A percentile compares a stretch with the other conserved stretches of the same genome.
Conservation (phyloP, 108 stramenopile species). For the Pseudonitzschia multiseries region DNA sequence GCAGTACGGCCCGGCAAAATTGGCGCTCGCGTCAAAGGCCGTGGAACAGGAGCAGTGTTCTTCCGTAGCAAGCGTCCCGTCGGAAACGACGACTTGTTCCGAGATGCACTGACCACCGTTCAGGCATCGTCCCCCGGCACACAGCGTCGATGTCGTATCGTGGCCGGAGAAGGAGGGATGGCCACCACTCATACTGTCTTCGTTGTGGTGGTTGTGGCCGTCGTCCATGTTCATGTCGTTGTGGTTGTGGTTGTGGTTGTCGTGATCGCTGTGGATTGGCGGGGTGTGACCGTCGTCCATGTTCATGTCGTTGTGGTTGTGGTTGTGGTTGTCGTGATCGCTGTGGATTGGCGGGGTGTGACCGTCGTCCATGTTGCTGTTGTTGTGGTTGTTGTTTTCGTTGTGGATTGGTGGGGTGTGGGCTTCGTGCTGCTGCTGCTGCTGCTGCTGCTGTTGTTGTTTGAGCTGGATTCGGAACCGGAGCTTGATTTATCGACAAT, state of each 20-base stretch:
- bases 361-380: not conserved
- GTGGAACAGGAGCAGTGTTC: conserved; percentile 34
- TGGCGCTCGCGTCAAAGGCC: not conserved
- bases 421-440: not conserved
- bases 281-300: not conserved
- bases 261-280: not conserved
- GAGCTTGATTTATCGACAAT: not conserved
- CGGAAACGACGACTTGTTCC: not conserved
- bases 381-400: not conserved
- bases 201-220: too few species aligned
- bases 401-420: not conserved
- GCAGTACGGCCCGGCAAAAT: conserved; percentile 31
- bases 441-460: not conserved
- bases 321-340: not conserved
- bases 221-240: not conserved
- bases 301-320: not conserved
- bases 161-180: too few species aligned
- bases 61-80: conserved; percentile 14
- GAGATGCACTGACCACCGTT: conserved; percentile 30
- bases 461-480: not conserved
- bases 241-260: too few species aligned
- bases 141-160: not conserved
- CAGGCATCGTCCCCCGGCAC: conserved; percentile 31
- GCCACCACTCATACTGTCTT: too few species aligned
- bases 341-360: not conserved